A percentile compares a stretch with the other conserved stretches of the same genome.
These are phyloP conservation scores for Persicaria tinctoria DNA, from an alignment of 148 eudicot species.

Conservation along the genomic window DNA sequence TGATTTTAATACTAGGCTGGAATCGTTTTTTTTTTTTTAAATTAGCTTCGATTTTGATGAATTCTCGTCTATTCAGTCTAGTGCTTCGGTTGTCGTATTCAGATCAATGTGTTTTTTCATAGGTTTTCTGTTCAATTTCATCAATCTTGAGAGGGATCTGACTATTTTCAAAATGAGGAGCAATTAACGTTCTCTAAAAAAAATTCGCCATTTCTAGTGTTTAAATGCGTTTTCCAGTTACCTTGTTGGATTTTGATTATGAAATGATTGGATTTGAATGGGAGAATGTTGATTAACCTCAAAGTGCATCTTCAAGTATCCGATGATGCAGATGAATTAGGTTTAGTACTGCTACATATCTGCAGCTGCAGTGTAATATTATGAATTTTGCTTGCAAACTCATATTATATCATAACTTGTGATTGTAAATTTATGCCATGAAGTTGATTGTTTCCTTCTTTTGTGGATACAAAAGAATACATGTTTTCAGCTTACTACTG, in stretches of 20 bases:
- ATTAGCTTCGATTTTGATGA: too few species aligned
- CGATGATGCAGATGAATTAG: background rate
- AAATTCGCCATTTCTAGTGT: background rate
- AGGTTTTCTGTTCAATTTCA: background rate
- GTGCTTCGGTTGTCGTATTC: background rate
- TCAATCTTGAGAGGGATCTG: background rate
- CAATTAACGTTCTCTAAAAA: background rate
- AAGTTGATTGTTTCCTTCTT: background rate
- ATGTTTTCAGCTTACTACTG: slow-evolving; percentile 21
- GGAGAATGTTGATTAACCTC: background rate
- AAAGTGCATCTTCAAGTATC: background rate
- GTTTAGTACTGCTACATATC: background rate
- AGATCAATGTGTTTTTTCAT: background rate
- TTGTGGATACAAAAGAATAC: background rate
- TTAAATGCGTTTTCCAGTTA: background rate
- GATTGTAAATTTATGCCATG: background rate
- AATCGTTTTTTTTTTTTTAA: background rate
- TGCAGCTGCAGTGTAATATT: background rate
- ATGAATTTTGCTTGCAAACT: background rate
- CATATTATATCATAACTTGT: background rate
- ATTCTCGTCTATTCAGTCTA: too few species aligned
- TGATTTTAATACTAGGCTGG: background rate
- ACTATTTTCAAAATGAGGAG: too few species aligned
- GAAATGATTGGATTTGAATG: background rate
- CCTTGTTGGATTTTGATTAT: background rate